Evolutionary conservation across 352 stramenopile genomes (phyloP).

Genomic region (Globisporangium perplexum): DNA sequence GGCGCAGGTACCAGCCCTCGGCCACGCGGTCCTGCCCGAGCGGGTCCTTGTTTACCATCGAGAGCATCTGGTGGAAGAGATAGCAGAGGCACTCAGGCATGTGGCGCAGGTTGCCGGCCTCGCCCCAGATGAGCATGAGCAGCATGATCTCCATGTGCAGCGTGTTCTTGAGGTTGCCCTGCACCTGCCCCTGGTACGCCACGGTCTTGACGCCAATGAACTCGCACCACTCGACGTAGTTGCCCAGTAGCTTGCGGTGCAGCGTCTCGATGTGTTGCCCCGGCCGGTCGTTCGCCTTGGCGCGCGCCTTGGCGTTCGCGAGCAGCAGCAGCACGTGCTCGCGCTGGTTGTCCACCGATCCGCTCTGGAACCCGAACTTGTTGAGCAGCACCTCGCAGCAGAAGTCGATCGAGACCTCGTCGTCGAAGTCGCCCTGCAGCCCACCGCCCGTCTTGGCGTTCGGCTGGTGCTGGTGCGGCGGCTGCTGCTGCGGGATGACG

Average conservation of each 20-base stretch:
- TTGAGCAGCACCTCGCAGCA: conserved; percentile 64
- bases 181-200: conserved; percentile 29
- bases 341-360: conserved; percentile 68
- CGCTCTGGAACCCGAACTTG: conserved; percentile 75
- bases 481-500: conserved; percentile 29
- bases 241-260: conserved; percentile 58
- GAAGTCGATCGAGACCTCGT: conserved; percentile 67
- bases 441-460: conserved; percentile 28
- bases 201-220: conserved; percentile 34
- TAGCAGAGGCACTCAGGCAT: conserved; percentile 97
- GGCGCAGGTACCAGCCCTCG: conserved; percentile 49
- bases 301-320: conserved; percentile 62
- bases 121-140: conserved; percentile 96
- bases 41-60: conserved; percentile 52
- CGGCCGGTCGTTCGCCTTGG: conserved; percentile 32
- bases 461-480: conserved; percentile 20
- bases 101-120: conserved; percentile 92
- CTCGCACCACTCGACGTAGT: conserved; percentile 61
- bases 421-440: conserved; percentile 61
- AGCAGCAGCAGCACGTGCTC: conserved; percentile 71
- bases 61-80: conserved; percentile 87
- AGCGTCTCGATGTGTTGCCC: conserved; percentile 45
- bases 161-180: conserved; percentile 50
- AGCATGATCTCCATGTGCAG: conserved; percentile 92
- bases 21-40: conserved; percentile 34